phyloP scores from a whole-genome alignment of 2,329 filamentous ascomycete genomes.

The Botrytis sinoallii region DNA sequence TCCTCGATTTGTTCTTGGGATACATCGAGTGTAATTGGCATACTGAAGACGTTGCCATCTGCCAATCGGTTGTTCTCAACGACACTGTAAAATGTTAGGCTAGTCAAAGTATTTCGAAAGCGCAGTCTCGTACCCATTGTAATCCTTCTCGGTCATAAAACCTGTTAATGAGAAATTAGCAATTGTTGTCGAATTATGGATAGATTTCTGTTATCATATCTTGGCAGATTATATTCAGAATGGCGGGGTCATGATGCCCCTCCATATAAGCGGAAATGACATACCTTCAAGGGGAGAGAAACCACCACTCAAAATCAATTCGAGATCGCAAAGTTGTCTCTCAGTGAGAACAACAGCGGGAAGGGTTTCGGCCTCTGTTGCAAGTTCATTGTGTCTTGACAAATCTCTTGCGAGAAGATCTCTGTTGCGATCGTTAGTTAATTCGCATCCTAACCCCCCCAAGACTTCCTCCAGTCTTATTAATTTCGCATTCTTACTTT shows the following conservation, averaged over 20 bases:
- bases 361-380: constrained; percentile 79
- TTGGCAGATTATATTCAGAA: neutral
- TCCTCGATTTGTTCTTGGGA: constrained; percentile 71
- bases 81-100: constrained; percentile 58
- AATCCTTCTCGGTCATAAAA: constrained; percentile 97
- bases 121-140: constrained; percentile 68
- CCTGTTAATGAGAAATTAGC: constrained; percentile 50
- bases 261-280: constrained; percentile 35
- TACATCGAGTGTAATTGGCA: constrained; percentile 93
- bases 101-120: constrained; percentile 11
- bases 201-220: neutral
- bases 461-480: neutral
- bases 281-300: constrained; percentile 96
- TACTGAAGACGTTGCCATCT: constrained; percentile 88
- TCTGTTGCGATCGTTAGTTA: constrained; percentile 27
- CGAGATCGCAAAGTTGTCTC: constrained; percentile 95
- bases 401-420: constrained; percentile 93
- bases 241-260: constrained; percentile 32
- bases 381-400: constrained; percentile 75
- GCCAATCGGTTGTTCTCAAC: constrained; percentile 83
- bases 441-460: neutral
- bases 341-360: constrained; percentile 83
- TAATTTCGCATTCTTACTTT: constrained; percentile 58
- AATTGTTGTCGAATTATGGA: constrained; percentile 13
- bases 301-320: constrained; percentile 94